Evolutionary conservation across 2,329 filamentous ascomycete genomes (phyloP).

Genomic region (Verticillium longisporum): DNA sequence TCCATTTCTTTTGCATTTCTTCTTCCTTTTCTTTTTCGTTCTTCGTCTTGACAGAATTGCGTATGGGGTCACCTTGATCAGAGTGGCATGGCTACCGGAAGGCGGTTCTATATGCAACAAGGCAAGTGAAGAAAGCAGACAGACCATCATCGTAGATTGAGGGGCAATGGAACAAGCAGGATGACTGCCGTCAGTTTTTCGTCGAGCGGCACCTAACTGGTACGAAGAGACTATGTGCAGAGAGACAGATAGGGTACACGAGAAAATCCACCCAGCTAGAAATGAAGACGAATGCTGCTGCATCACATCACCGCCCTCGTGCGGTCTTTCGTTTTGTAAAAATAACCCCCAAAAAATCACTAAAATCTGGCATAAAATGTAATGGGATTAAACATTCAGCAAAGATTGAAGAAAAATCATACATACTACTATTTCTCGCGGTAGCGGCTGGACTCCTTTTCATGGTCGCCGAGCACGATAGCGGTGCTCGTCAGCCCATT

Average conservation of each 20-base stretch:
- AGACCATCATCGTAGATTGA: constrained; percentile 37
- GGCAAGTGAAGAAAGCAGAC: background rate
- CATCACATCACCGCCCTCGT: background rate
- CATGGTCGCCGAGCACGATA: no score
- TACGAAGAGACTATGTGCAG: background rate
- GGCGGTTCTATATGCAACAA: background rate
- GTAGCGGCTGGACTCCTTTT: no score
- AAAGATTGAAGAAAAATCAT: background rate
- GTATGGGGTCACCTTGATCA: background rate
- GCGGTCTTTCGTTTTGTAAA: background rate
- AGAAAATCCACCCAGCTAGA: background rate
- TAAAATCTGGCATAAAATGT: background rate
- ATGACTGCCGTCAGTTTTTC: constrained; percentile 48
- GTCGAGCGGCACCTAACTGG: constrained; percentile 30
- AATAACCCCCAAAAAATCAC: no score
- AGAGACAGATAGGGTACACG: background rate
- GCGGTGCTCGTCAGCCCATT: no score
- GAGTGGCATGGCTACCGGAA: background rate
- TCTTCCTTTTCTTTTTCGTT: background rate
- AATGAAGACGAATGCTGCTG: constrained; percentile 2
- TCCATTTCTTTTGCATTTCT: background rate
- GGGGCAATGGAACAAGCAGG: constrained; percentile 56
- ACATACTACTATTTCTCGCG: no score
- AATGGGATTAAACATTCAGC: constrained; percentile 1
- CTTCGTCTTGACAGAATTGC: background rate